phyloP scores from a whole-genome alignment of 768 basidiomycete species.

The Suillus variegatus region DNA sequence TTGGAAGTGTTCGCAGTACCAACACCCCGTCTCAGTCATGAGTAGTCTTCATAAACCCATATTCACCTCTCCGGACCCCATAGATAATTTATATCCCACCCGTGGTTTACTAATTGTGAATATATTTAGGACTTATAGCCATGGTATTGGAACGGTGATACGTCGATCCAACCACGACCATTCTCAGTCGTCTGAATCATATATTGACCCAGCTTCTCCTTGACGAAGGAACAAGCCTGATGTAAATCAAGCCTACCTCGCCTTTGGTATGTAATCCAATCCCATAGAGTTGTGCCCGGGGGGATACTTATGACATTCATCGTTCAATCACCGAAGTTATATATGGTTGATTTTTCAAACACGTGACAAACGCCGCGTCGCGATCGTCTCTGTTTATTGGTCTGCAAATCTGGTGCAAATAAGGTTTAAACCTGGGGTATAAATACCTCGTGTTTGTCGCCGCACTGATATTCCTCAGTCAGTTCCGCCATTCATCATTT shows the following conservation, averaged over 20 bases:
- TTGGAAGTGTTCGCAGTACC: slow-evolving; percentile 23
- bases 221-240: neutral
- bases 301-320: neutral
- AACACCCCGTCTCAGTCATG: slow-evolving; percentile 18
- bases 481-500: neutral
- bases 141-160: neutral
- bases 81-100: neutral
- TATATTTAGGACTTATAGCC: slow-evolving; percentile 1
- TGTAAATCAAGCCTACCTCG: neutral
- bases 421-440: neutral
- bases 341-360: neutral
- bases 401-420: neutral
- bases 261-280: neutral
- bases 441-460: neutral
- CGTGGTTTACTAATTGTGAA: slow-evolving; percentile 17
- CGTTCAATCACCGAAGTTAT: neutral
- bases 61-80: neutral
- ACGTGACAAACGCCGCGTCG: neutral
- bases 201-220: neutral
- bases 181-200: neutral
- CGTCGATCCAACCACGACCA: neutral
- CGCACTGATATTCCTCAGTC: neutral
- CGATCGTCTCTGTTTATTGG: neutral
- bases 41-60: slow-evolving; percentile 10
- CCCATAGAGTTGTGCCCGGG: neutral